Evolutionary conservation across 352 stramenopile species (phyloP), one percentile per base, ranked within the genome.

Genomic region (Phytopythium ostracodes): DNA sequence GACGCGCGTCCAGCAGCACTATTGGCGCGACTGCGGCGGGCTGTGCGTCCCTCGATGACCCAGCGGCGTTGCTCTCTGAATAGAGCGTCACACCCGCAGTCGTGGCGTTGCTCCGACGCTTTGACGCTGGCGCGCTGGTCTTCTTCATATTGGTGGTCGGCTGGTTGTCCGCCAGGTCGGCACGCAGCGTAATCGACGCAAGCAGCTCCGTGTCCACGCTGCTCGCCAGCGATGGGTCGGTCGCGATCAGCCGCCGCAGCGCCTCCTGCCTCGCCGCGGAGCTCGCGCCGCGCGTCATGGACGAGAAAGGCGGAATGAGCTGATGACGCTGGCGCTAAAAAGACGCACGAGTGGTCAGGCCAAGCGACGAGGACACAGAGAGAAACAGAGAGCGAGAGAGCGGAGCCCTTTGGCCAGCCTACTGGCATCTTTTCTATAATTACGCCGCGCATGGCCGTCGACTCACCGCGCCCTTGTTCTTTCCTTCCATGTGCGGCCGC

Each of bases 211-310:
- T 65, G 62, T 85, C 72, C 42, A 85, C 53, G 8, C 65, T 67
- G 60, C 57, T 67, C 42, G 82, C 51, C 42, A 85, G 61, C 51
- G 70, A 72, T 58, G 74, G 76, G 42, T 86, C 66, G 4, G 65
- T 61, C 64, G 65, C 77, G 65, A 86, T 71, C 54, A 86, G 72
- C 42, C 59, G 60, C 67, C 79, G 72, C 47, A 86, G 66, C 35
- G 65, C 75, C 66, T 75, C 66, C 68, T 84, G 76, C 62, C 75
- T 83, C 40, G 46, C 60, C 36, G 57, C 36, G n/a, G 76, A 79
- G 58, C 56, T 71, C 56, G 69, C 46, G 29, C 71, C 52, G 44
- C 67, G 67, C 29, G 67, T 53, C 71, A 78, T 78, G 20, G 59
- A 44, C n/a, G 58, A 24, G 11, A n/a, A 33, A 57, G n/a, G 50